Evolutionary conservation across 2,329 filamentous ascomycete species (phyloP).

Genomic region (Hypoxylon sp.): DNA sequence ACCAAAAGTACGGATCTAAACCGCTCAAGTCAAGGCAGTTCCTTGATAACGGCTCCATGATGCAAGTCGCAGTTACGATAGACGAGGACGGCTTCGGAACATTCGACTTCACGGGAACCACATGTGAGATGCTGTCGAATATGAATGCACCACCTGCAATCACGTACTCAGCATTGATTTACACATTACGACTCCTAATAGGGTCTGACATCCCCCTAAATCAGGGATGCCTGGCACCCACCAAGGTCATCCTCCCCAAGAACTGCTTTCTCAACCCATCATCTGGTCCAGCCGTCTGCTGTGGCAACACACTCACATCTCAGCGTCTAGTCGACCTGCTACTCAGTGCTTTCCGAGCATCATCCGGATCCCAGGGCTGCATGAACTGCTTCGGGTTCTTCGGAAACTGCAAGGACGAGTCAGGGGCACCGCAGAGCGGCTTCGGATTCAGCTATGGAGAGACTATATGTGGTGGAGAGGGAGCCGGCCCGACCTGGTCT

Average conservation of each 20-base stretch:
- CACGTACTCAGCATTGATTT: slow-evolving; percentile 46
- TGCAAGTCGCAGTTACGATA: slow-evolving; percentile 55
- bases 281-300: slow-evolving; percentile 37
- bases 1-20: slow-evolving; percentile 58
- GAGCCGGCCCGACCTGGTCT: slow-evolving; percentile 72
- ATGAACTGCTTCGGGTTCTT: slow-evolving; percentile 84
- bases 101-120: slow-evolving; percentile 61
- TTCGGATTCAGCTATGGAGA: slow-evolving; percentile 79
- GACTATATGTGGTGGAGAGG: slow-evolving; percentile 76
- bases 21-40: slow-evolving; percentile 73
- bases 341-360: slow-evolving; percentile 42
- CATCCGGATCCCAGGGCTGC: slow-evolving; percentile 77
- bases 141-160: slow-evolving; percentile 47
- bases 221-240: slow-evolving; percentile 69
- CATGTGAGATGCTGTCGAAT: slow-evolving; percentile 57
- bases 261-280: slow-evolving; percentile 48
- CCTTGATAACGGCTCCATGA: slow-evolving; percentile 69
- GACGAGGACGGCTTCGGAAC: slow-evolving; percentile 75
- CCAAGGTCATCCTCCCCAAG: slow-evolving; percentile 39
- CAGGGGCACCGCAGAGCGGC: slow-evolving; percentile 21
- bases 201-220: slow-evolving; percentile 78
- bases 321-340: slow-evolving; percentile 37
- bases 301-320: slow-evolving; percentile 38
- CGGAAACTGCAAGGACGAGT: slow-evolving; percentile 39
- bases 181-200: slow-evolving; percentile 66